Conservation (phyloP, 2,329 filamentous ascomycete genomes). For the Ambrosiella xylebori region DNA sequence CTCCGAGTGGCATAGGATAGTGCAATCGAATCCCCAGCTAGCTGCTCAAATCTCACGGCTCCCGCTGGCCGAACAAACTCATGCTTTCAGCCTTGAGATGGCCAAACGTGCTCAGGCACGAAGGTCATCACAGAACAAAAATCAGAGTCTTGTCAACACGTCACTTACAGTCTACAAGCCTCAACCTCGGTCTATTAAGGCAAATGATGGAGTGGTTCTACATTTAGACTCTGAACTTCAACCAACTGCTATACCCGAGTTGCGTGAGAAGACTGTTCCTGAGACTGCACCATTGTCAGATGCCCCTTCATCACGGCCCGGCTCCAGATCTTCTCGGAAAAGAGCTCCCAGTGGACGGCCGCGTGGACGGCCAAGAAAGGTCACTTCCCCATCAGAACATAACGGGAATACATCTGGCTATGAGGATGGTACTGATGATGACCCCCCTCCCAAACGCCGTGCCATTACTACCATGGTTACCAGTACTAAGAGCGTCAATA, state of each 20-base stretch:
- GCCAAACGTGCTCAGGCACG: slow-evolving; percentile 1
- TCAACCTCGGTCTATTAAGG: not conserved
- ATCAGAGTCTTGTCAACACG: not conserved
- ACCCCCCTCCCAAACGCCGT: slow-evolving; percentile 43
- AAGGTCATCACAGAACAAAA: not conserved
- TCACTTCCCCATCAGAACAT: slow-evolving; percentile 21
- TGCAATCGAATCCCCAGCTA: slow-evolving; percentile 50
- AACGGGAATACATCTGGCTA: slow-evolving; percentile 58
- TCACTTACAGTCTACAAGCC: not conserved
- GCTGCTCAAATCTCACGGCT: slow-evolving; percentile 14
- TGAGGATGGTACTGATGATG: slow-evolving; percentile 48
- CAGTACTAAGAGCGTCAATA: slow-evolving; percentile 42
- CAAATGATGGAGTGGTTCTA: not conserved
- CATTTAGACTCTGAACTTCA: not conserved
- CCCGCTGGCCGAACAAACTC: not conserved
- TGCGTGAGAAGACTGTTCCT: not conserved
- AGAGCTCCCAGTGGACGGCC: slow-evolving; percentile 35
- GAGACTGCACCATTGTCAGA: slow-evolving; percentile 14
- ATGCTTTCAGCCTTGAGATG: slow-evolving; percentile 2
- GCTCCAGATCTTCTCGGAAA: slow-evolving; percentile 39
- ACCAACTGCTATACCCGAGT: slow-evolving; percentile 1
- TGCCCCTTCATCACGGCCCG: slow-evolving; percentile 33
- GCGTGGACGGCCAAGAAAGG: slow-evolving; percentile 38
- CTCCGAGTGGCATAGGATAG: slow-evolving; percentile 60
- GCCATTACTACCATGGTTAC: slow-evolving; percentile 60